Percentiles rank a stretch among this genome's conserved stretches.
Evolutionary conservation across 345 rosid genomes (phyloP).

Genomic region (Melaleuca alternifolia): DNA sequence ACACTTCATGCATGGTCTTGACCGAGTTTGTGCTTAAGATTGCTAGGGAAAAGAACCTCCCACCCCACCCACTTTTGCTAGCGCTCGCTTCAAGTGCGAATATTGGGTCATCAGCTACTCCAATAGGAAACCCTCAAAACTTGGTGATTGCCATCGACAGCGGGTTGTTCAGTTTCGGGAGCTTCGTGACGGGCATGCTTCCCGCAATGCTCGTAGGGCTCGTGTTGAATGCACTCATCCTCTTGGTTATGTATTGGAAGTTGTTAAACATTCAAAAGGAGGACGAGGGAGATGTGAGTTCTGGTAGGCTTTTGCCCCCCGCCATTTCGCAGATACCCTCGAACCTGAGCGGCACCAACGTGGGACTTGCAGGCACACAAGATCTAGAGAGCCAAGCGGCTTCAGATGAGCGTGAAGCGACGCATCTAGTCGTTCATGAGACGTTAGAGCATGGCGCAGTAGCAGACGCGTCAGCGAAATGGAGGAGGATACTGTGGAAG

Average conservation of each 20-base stretch:
- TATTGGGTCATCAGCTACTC: background rate
- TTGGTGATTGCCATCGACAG: background rate
- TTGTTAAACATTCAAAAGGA: background rate
- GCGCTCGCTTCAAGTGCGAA: background rate
- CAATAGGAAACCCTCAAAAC: background rate
- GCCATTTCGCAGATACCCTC: background rate
- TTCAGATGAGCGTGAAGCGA: background rate
- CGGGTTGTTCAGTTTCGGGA: background rate
- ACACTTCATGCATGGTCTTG: background rate
- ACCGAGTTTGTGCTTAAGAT: background rate
- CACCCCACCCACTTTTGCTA: background rate
- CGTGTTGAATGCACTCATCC: background rate
- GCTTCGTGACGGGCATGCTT: background rate
- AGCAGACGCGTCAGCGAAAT: background rate
- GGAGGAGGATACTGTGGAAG: conserved; percentile 59
- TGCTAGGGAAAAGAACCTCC: background rate
- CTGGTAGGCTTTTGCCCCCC: background rate
- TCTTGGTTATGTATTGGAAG: background rate
- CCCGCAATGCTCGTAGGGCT: background rate
- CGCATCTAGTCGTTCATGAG: background rate
- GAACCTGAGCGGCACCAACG: background rate
- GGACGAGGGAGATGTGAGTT: background rate
- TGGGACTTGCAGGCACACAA: background rate
- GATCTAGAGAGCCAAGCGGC: background rate
- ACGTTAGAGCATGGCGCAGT: background rate